These are phyloP conservation scores for Rhizoclosmatium sp. DNA, from an alignment of 192 early-diverging fungal genomes.

Conservation along the genomic window DNA sequence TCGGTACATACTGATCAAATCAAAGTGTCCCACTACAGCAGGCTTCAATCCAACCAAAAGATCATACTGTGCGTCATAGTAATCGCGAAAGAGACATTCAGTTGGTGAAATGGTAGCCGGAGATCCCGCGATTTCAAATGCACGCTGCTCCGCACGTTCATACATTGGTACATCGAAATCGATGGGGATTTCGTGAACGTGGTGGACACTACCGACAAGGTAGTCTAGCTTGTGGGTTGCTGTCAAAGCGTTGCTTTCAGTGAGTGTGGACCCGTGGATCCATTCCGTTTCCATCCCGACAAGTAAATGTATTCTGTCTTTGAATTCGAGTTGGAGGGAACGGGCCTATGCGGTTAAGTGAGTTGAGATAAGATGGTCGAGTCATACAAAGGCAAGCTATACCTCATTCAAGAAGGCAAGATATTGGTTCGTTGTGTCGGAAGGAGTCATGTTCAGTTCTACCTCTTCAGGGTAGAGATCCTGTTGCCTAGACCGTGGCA, in stretches of 20 bases:
- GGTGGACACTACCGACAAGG: conserved; percentile 93
- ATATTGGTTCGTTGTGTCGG: conserved; percentile 70
- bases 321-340: conserved; percentile 72
- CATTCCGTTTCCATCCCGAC: conserved; percentile 93
- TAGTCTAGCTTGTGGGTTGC: conserved; percentile 73
- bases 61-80: conserved; percentile 90
- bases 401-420: conserved; percentile 66
- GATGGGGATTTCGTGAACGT: conserved; percentile 79
- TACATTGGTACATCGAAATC: conserved; percentile 80
- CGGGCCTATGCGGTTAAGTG: conserved; percentile 60
- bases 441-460: conserved; percentile 70
- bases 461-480: conserved; percentile 96
- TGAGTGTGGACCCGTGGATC: conserved; percentile 65
- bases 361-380: not conserved
- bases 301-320: conserved; percentile 57
- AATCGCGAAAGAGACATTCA: conserved; percentile 70
- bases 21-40: conserved; percentile 94
- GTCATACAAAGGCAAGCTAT: not conserved
- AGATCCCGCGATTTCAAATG: conserved; percentile 16
- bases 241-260: conserved; percentile 59
- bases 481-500: conserved; percentile 75
- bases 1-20: conserved; percentile 88
- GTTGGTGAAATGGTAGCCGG: conserved; percentile 24
- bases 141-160: conserved; percentile 50
- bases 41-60: conserved; percentile 79